phyloP scores from a whole-genome alignment of 2,329 filamentous ascomycete species.

The Arachnomyces sp. region DNA sequence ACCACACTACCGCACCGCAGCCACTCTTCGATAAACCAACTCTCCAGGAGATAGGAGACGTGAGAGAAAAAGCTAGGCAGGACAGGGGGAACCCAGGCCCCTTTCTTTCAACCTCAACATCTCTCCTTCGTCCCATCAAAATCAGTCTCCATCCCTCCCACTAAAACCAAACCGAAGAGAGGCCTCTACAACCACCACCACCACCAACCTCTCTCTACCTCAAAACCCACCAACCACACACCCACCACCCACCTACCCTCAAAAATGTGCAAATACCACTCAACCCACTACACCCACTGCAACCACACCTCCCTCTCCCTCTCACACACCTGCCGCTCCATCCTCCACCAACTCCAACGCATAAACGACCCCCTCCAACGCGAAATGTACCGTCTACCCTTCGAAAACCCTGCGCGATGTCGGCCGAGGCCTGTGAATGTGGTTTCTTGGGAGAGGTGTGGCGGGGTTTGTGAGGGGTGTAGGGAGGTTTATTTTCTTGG shows the following conservation, averaged over 20 bases:
- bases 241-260: neutral
- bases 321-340: slow-evolving; percentile 16
- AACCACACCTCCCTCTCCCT: slow-evolving; percentile 18
- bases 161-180: too few relatives aligned
- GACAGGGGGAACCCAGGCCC: too few relatives aligned
- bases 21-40: too few relatives aligned
- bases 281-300: slow-evolving; percentile 18
- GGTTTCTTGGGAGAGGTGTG: slow-evolving; percentile 3
- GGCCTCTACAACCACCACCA: too few relatives aligned
- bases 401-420: slow-evolving; percentile 7
- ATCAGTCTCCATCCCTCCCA: too few relatives aligned
- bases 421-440: slow-evolving; percentile 9
- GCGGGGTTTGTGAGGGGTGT: neutral
- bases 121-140: too few relatives aligned
- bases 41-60: too few relatives aligned
- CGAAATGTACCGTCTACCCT: slow-evolving; percentile 9
- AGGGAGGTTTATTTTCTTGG: neutral
- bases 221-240: too few relatives aligned
- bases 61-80: neutral
- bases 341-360: slow-evolving; percentile 19
- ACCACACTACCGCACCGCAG: too few relatives aligned
- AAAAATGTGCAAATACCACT: slow-evolving; percentile 23
- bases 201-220: too few relatives aligned
- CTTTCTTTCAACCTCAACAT: too few relatives aligned
- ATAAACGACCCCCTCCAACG: slow-evolving; percentile 23